Evolutionary conservation across 139 green algal species (phyloP).

Genomic region (Pleodorina starrii): DNA sequence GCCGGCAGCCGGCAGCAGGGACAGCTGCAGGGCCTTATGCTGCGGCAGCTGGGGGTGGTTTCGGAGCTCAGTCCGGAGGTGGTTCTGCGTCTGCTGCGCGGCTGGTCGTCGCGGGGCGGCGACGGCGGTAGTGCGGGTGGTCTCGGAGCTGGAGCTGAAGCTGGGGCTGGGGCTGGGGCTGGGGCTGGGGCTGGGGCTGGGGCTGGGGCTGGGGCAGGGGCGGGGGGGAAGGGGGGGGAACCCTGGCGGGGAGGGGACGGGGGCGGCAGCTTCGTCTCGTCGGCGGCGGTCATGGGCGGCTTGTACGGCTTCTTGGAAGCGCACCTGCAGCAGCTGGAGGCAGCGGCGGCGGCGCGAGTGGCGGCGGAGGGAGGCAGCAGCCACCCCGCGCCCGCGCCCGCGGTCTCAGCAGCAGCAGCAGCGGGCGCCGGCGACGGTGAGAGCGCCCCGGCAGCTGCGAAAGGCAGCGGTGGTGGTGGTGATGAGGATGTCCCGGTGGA

Average conservation of each 20-base stretch:
- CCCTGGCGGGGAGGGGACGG: background rate
- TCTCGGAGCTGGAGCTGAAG: too few species aligned
- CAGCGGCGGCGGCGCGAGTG: background rate
- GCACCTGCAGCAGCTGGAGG: background rate
- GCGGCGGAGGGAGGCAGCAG: background rate
- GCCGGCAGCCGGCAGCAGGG: background rate
- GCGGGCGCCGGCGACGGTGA: too few species aligned
- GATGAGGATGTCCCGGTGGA: background rate
- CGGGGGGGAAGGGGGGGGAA: background rate
- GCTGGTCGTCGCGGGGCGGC: background rate
- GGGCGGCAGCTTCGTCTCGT: background rate
- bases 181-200: background rate
- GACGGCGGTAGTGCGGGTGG: background rate
- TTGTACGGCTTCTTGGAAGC: slow-evolving; percentile 10
- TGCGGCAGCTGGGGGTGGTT: slow-evolving; percentile 34
- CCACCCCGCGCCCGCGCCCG: background rate
- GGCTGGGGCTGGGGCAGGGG: background rate
- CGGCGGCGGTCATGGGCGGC: background rate
- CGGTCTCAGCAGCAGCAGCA: background rate
- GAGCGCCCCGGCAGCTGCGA: too few species aligned
- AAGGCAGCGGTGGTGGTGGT: background rate
- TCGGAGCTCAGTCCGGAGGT: background rate
- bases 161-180: background rate
- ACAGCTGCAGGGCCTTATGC: background rate
- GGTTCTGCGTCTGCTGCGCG: slow-evolving; percentile 16